Percentiles rank a stretch among this genome's conserved stretches.
phyloP scores from a whole-genome alignment of 1,284 basidiomycete genomes.

The Fistulinella staudtii region DNA sequence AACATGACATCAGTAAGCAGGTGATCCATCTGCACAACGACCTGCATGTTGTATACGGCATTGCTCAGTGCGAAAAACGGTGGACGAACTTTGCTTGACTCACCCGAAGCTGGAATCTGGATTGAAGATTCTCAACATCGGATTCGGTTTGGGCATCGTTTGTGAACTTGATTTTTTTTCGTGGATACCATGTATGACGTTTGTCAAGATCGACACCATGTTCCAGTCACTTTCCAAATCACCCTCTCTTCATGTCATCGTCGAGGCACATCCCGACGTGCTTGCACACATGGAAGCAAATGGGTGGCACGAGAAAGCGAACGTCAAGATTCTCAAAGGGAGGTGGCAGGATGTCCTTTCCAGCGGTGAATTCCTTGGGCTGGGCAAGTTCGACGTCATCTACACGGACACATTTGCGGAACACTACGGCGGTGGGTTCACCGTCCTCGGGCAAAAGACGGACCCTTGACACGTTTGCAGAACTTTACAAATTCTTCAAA shows the following conservation, averaged over 20 bases:
- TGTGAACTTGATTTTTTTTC: conserved; percentile 25
- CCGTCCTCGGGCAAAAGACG: background rate
- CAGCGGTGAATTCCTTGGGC: conserved; percentile 47
- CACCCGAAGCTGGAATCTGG: conserved; percentile 47
- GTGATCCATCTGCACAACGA: conserved; percentile 4
- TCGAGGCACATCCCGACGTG: conserved; percentile 95
- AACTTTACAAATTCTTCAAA: conserved; percentile 82
- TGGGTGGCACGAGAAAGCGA: conserved; percentile 76
- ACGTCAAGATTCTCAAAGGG: conserved; percentile 83
- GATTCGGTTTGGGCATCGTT: conserved; percentile 94
- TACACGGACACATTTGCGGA: conserved; percentile 98
- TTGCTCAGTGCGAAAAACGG: conserved; percentile 63
- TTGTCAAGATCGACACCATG: conserved; percentile 70
- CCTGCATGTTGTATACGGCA: conserved; percentile 19
- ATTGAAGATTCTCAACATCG: conserved; percentile 82
- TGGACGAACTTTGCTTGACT: conserved; percentile 52
- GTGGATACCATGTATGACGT: conserved; percentile 9
- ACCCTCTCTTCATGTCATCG: conserved; percentile 81
- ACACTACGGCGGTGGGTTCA: conserved; percentile 62
- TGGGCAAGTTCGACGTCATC: conserved; percentile 81
- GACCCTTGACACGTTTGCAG: conserved; percentile 32
- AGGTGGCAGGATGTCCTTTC: conserved; percentile 88
- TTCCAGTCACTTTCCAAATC: conserved; percentile 66
- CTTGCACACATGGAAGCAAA: conserved; percentile 67
- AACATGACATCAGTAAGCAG: conserved; percentile 67